Base-by-base conservation (phyloP, 2,329 filamentous ascomycete species). In the Plectosphaerella cucumerina region DNA sequence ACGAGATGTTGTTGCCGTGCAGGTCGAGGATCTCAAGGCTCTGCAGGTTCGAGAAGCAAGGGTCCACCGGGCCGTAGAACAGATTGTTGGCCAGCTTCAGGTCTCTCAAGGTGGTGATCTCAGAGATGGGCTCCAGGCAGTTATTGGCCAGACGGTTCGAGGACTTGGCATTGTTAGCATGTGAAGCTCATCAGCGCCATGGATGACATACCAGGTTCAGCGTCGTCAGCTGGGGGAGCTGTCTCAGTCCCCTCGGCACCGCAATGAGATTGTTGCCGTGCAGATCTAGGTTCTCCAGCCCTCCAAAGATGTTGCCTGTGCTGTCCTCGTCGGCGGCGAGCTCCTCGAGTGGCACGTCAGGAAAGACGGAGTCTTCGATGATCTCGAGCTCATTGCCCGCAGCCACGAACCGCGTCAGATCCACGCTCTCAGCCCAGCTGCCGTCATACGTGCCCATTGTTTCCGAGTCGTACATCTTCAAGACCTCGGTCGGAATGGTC, bases 381-480 rank as follows among this genome's bases (percentile, higher is more conserved):
- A 76, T 74, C 60, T 89, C 84, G 45, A 99, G 69, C 61, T 96
- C 89, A 62, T 99, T 97, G 62, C 96, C 91, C 9, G 93, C 91
- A 6, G 89, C 91, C 56, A 94, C 82, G 47, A 97, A 84, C 54
- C 87, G 84, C 1, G 86, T 87, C 44, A 97, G 71, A 63, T 97
- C 93, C 11, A 97, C 90, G 53, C 88, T 87, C 67, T 97, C 93
- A 2, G 91, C 91, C 94, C 94, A 97, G 33, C 86, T 83, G 11
- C 84, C 80, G 34, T 80, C 82, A 20, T 79, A 73, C 12, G 74
- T 76, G 35, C 86, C 82, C 50, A 84, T 77, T 2, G 81, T 78
- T 49, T 91, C 85, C 17, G 89, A 75, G 59, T 91, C 88, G 65
- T 97, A 97, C 92, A 97, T 97, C 50, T 85, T 83, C 70, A 96